Percentiles rank a stretch among this genome's conserved stretches.
Evolutionary conservation across 163 green algal genomes (phyloP).

Genomic region (Scenedesmus sp.): DNA sequence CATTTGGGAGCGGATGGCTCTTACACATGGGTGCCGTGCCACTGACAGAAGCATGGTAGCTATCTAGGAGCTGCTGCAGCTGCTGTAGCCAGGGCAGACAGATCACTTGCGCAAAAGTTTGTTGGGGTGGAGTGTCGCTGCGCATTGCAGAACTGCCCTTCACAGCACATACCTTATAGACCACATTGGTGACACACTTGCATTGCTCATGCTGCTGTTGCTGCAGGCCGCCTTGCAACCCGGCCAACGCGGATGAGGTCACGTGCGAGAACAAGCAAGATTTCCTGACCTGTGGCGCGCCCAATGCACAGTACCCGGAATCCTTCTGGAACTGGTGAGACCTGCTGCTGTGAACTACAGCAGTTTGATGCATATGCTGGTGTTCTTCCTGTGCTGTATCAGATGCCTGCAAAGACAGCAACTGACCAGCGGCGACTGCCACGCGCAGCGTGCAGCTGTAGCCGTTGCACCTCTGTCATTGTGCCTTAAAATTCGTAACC

Average conservation of each 20-base stretch:
- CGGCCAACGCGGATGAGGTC: neutral
- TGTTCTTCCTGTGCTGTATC: neutral
- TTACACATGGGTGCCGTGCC: no score
- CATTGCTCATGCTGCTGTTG: neutral
- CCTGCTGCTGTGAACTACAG: neutral
- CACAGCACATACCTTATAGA: no score
- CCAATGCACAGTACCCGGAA: slow-evolving; percentile 24
- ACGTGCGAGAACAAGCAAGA: slow-evolving; percentile 27
- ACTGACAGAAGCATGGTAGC: no score
- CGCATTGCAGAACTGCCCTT: no score
- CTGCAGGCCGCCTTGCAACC: slow-evolving; percentile 6
- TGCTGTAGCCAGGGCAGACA: no score
- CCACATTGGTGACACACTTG: no score
- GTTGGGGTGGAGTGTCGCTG: no score
- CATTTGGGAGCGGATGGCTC: no score
- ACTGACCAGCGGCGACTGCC: neutral
- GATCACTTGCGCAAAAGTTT: no score
- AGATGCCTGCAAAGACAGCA: neutral
- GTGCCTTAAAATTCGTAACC: no score
- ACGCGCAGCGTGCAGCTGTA: neutral
- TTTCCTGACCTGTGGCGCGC: neutral
- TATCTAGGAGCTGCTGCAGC: no score
- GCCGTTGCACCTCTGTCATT: neutral
- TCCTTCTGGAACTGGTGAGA: slow-evolving; percentile 21
- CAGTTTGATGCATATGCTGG: neutral